Conservation (phyloP, 2,329 filamentous ascomycete genomes). For the Aspergillus aculeatus region DNA sequence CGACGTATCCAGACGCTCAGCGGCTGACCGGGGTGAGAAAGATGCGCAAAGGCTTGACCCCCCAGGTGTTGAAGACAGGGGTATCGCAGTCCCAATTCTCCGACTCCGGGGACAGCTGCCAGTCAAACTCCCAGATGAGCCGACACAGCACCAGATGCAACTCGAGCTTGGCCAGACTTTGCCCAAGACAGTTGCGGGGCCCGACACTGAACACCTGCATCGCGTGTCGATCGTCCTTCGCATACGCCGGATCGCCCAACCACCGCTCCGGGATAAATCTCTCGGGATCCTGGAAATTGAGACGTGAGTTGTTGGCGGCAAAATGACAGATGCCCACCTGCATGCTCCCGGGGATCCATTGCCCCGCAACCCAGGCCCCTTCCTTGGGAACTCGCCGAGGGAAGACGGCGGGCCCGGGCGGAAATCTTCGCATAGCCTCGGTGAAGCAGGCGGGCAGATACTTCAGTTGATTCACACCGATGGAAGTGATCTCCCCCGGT, state of each 20-base stretch:
- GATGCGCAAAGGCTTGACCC: not conserved
- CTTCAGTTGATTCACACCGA: slow-evolving; percentile 21
- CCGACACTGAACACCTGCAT: slow-evolving; percentile 52
- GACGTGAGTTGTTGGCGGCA: not conserved
- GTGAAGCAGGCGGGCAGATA: slow-evolving; percentile 44
- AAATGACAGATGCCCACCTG: not conserved
- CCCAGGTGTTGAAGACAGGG: not conserved
- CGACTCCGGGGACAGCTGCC: not conserved
- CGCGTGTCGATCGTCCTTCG: slow-evolving; percentile 43
- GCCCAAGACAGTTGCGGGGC: slow-evolving; percentile 52
- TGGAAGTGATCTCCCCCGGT: slow-evolving; percentile 36
- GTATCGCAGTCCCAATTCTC: not conserved
- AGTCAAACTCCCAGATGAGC: not conserved
- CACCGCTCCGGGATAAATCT: slow-evolving; percentile 22
- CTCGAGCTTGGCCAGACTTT: slow-evolving; percentile 20
- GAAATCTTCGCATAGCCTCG: slow-evolving; percentile 43
- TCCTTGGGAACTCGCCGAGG: slow-evolving; percentile 22
- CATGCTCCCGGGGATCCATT: not conserved
- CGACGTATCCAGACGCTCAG: too few species aligned
- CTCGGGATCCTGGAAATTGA: slow-evolving; percentile 14
- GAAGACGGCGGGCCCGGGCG: slow-evolving; percentile 26
- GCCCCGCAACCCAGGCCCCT: slow-evolving; percentile 15
- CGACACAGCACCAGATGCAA: not conserved
- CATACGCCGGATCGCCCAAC: slow-evolving; percentile 30
- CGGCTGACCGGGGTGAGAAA: not conserved